phyloP scores from a whole-genome alignment of 805 yeast genomes.

The Komagataella mondaviorum region DNA sequence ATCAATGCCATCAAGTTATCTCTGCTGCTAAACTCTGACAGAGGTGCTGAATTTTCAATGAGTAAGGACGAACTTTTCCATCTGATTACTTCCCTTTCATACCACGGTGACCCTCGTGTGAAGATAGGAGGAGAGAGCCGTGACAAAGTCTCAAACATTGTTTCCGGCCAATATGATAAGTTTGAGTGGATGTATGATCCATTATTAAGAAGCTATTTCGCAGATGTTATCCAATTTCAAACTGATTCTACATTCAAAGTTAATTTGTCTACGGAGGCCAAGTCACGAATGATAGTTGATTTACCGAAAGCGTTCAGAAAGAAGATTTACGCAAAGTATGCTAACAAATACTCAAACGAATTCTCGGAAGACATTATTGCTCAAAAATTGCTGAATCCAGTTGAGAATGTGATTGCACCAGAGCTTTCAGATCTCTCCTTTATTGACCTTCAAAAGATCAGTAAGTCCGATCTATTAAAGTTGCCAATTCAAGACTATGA shows the following conservation, averaged over 20 bases:
- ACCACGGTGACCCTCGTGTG: slow-evolving; percentile 85
- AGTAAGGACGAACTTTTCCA: slow-evolving; percentile 57
- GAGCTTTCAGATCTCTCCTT: slow-evolving; percentile 9
- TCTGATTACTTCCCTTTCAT: slow-evolving; percentile 69
- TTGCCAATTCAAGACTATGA: slow-evolving; percentile 21
- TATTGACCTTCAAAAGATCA: slow-evolving; percentile 12
- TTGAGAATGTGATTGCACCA: background rate
- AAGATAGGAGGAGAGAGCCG: slow-evolving; percentile 86
- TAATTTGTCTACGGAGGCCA: slow-evolving; percentile 19
- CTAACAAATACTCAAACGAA: slow-evolving; percentile 10
- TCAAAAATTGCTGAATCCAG: slow-evolving; percentile 9
- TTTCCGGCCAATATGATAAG: slow-evolving; percentile 52
- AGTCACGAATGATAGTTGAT: slow-evolving; percentile 27
- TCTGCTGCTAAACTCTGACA: slow-evolving; percentile 33
- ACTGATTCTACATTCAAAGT: slow-evolving; percentile 9
- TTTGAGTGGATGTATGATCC: slow-evolving; percentile 73
- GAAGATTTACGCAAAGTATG: slow-evolving; percentile 19
- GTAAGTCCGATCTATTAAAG: slow-evolving; percentile 7
- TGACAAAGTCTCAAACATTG: slow-evolving; percentile 75
- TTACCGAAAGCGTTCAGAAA: slow-evolving; percentile 38
- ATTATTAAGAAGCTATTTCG: slow-evolving; percentile 28
- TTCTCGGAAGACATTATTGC: slow-evolving; percentile 17
- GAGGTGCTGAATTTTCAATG: slow-evolving; percentile 22
- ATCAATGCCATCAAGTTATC: slow-evolving; percentile 66
- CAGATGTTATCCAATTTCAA: slow-evolving; percentile 9